Evolutionary conservation across 2,329 filamentous ascomycete genomes (phyloP), one percentile per base, ranked within the genome.

Genomic region (Emydomyces testavorans): DNA sequence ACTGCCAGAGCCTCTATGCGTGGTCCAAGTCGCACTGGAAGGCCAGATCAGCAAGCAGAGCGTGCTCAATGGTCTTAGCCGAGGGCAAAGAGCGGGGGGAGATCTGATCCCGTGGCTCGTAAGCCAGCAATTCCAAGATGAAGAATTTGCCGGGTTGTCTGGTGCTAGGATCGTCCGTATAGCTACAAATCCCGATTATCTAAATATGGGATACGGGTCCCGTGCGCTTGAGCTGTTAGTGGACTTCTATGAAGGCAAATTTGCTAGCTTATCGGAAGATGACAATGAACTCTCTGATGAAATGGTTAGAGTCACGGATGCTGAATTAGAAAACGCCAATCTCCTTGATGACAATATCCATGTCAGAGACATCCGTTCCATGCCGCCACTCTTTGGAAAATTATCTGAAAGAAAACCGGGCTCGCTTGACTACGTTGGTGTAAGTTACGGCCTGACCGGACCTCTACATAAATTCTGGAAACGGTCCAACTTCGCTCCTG

Each of bases 71-170:
- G 85, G 85, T 63, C 70, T 98, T 54, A 90, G 85, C 58, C 79
- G 92, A 62, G 93, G 92, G 31, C 85, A 92, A 62, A 77, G 92
- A 56, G 87, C 90, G 1, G 81, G 85, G 32, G 92, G 92, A 58
- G 92, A 98, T 65, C 71, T 98, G 46, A 98, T 98, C 49, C 92
- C 92, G 0, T 98, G 92, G 92, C 77, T 96, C 26, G 85, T 98
- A 53, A 94, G 87, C 63, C 89, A 96, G 63, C 92, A 98, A 63
- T 98, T 94, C 71, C 92, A 96, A 62, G 92, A 98, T 58, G 87
- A 94, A 55, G 88, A 95, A 55, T 98, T 98, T 62, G 92, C 90
- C 10, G 82, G 85, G 34, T 75, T 98, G 0, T 96, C 90, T 11
- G 93, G 92, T 48, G 92, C 90, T 28, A 80, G 92, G 52, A 72